Percentiles rank a stretch among this genome's conserved stretches.
These are phyloP conservation scores for Thielaviopsis ethacetica DNA, from an alignment of 2,329 filamentous ascomycete genomes.

Conservation along the genomic window DNA sequence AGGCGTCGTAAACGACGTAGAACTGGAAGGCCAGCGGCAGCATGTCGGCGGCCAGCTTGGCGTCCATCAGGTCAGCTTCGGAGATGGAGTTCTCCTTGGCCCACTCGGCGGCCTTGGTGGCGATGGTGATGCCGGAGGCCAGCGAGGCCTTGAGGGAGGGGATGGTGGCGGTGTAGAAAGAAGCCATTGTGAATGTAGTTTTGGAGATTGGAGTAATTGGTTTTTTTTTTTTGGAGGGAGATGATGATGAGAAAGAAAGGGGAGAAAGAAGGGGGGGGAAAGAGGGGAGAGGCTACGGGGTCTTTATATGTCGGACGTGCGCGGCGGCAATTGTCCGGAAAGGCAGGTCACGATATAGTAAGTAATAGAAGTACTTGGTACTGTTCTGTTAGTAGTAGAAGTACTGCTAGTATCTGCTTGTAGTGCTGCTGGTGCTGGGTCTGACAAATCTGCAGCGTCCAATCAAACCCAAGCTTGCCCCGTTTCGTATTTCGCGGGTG, in stretches of 20 bases:
- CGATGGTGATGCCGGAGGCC: not conserved
- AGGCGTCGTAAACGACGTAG: not conserved
- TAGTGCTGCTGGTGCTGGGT: no score
- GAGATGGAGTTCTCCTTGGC: not conserved
- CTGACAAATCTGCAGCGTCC: no score
- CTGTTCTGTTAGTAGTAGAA: no score
- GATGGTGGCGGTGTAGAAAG: conserved; percentile 5
- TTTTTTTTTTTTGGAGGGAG: not conserved
- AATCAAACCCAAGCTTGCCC: no score
- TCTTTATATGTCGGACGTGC: not conserved
- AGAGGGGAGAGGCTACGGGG: no score
- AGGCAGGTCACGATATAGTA: no score
- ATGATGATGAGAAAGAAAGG: not conserved
- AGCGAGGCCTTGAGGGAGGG: not conserved
- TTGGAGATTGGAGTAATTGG: not conserved
- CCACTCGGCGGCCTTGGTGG: conserved; percentile 4
- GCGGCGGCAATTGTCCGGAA: no score
- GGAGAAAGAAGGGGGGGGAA: not conserved
- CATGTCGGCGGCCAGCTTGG: conserved; percentile 21
- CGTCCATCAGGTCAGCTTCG: conserved; percentile 7
- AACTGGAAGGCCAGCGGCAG: conserved; percentile 21
- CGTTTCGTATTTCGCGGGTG: no score
- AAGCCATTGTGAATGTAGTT: conserved; percentile 3
- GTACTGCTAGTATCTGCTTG: no score
- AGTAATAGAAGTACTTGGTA: no score